These are phyloP conservation scores for Nitzschia putrida DNA, from an alignment of 108 stramenopile species.

Conservation along the genomic window DNA sequence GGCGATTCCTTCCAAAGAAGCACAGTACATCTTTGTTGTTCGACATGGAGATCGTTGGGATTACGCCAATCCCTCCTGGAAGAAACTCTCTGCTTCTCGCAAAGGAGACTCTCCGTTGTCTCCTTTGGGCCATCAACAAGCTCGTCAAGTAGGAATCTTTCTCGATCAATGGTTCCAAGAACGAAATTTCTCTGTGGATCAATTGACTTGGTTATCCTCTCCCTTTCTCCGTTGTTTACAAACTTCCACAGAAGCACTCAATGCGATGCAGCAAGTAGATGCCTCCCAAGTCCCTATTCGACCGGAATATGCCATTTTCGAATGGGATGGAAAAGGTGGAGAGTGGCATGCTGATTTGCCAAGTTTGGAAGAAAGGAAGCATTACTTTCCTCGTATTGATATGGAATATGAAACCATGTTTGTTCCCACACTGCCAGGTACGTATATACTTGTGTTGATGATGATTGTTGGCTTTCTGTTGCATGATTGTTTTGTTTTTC, in stretches of 20 bases:
- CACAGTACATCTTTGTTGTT: slow-evolving; percentile 58
- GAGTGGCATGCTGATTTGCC: slow-evolving; percentile 55
- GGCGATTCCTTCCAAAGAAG: slow-evolving; percentile 3
- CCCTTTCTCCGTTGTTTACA: slow-evolving; percentile 64
- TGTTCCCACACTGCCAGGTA: slow-evolving; percentile 52
- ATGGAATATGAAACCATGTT: slow-evolving; percentile 43
- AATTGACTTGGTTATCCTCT: slow-evolving; percentile 57
- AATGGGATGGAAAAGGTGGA: slow-evolving; percentile 60
- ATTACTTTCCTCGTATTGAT: slow-evolving; percentile 66
- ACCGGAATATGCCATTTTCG: slow-evolving; percentile 60
- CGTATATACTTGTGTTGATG: background rate
- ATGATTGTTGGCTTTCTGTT: background rate
- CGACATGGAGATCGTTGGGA: slow-evolving; percentile 88
- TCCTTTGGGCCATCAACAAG: slow-evolving; percentile 72
- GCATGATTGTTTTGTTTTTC: background rate
- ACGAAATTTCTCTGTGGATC: slow-evolving; percentile 23
- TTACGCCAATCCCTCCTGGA: slow-evolving; percentile 62
- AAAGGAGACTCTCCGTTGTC: slow-evolving; percentile 68
- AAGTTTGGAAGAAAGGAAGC: slow-evolving; percentile 43
- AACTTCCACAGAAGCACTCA: slow-evolving; percentile 51
- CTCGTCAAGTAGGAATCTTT: slow-evolving; percentile 63
- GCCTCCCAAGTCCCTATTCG: slow-evolving; percentile 26
- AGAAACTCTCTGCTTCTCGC: slow-evolving; percentile 30
- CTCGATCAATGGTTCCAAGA: slow-evolving; percentile 41
- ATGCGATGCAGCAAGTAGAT: slow-evolving; percentile 24